Percentiles rank a stretch among this genome's conserved stretches.
phyloP scores from a whole-genome alignment of 225 moss, liverwort and hornwort species.

The Neckera pumila region DNA sequence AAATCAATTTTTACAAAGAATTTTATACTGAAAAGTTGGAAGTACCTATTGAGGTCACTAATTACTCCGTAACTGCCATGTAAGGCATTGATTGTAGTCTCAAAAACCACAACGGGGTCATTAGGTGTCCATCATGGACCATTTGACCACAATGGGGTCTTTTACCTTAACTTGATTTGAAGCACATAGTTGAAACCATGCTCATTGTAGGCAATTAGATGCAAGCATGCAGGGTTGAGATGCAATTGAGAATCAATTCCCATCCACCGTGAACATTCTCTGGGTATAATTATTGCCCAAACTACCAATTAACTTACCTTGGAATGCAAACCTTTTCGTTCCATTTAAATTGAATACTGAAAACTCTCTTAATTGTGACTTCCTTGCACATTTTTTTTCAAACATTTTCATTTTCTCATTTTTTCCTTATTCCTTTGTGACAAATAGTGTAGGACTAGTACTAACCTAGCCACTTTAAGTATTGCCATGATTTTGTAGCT shows the following conservation, averaged over 20 bases:
- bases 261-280: neutral
- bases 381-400: too few species aligned
- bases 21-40: too few species aligned
- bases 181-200: neutral
- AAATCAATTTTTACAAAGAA: too few species aligned
- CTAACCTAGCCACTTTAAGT: too few species aligned
- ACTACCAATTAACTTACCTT: too few species aligned
- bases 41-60: too few species aligned
- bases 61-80: too few species aligned
- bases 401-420: neutral
- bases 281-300: fast-evolving
- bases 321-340: neutral
- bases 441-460: neutral
- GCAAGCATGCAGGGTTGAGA: neutral
- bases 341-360: neutral
- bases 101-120: too few species aligned
- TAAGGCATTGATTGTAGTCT: too few species aligned
- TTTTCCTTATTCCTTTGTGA: neutral
- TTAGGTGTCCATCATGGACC: too few species aligned
- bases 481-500: neutral
- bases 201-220: neutral
- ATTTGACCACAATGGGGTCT: too few species aligned
- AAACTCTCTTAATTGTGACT: too few species aligned
- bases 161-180: neutral
- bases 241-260: neutral